Evolutionary conservation across 2,329 filamentous ascomycete species (phyloP).

Genomic region (Alternaria sp.): DNA sequence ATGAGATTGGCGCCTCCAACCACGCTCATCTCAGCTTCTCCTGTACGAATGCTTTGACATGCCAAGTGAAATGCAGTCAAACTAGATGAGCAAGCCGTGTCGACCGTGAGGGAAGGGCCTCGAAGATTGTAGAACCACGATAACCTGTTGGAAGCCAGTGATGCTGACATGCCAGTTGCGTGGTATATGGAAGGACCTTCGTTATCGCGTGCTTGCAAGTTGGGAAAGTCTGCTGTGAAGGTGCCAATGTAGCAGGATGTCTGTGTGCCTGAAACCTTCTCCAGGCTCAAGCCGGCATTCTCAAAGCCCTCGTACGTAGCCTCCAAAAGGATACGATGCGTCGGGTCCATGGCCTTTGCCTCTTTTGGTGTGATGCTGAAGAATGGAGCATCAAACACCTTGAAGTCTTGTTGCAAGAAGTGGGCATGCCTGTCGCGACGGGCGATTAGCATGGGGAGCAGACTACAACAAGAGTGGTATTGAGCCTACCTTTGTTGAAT

Average conservation of each 20-base stretch:
- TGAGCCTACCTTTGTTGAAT: slow-evolving; percentile 7
- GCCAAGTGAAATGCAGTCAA: slow-evolving; percentile 32
- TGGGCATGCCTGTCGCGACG: slow-evolving; percentile 6
- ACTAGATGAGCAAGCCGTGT: slow-evolving; percentile 34
- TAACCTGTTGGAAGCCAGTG: slow-evolving; percentile 24
- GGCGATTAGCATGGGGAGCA: background rate
- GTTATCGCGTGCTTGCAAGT: slow-evolving; percentile 25
- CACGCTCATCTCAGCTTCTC: slow-evolving; percentile 42
- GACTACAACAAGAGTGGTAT: background rate
- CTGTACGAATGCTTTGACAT: slow-evolving; percentile 33
- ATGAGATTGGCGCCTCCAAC: slow-evolving; percentile 52
- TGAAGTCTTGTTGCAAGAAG: slow-evolving; percentile 29
- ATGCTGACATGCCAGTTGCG: slow-evolving; percentile 18
- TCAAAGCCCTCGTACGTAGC: slow-evolving; percentile 36
- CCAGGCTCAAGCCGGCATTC: slow-evolving; percentile 20
- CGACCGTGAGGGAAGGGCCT: slow-evolving; percentile 31
- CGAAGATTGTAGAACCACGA: slow-evolving; percentile 31
- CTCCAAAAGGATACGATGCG: slow-evolving; percentile 35
- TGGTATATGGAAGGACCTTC: slow-evolving; percentile 24
- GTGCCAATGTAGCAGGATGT: slow-evolving; percentile 31
- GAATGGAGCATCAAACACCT: slow-evolving; percentile 33
- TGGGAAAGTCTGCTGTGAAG: slow-evolving; percentile 30
- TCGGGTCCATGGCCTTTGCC: slow-evolving; percentile 36
- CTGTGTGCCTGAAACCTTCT: slow-evolving; percentile 23
- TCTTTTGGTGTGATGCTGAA: slow-evolving; percentile 32